phyloP scores from a whole-genome alignment of 495 filamentous ascomycete species.

The Penicillium parvum region DNA sequence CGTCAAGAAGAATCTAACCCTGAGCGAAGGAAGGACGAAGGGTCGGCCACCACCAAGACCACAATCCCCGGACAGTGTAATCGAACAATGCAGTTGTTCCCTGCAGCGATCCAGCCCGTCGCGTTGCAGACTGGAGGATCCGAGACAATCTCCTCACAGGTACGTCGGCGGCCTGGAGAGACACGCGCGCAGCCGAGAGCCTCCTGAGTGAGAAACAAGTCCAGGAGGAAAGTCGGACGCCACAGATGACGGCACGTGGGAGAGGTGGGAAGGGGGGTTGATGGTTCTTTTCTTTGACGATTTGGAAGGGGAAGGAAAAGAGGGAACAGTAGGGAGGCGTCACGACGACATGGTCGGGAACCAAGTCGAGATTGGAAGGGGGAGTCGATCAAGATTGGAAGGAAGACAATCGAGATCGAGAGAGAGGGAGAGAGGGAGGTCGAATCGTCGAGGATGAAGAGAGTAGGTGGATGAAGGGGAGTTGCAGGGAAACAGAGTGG shows the following conservation, averaged over 20 bases:
- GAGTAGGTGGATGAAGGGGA: constrained; percentile 6
- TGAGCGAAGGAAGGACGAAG: constrained; percentile 17
- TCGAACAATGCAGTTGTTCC: constrained; percentile 38
- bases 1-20: constrained; percentile 2
- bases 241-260: constrained; percentile 17
- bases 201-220: no score
- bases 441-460: no score
- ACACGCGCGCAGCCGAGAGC: constrained; percentile 8
- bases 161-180: no score
- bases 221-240: constrained; percentile 3
- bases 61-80: constrained; percentile 12
- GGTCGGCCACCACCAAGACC: no score
- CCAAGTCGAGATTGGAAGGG: background rate
- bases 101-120: constrained; percentile 28
- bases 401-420: constrained; percentile 7
- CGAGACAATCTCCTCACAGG: constrained; percentile 30
- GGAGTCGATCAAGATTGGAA: constrained; percentile 3
- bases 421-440: constrained; percentile 4
- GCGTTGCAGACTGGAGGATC: constrained; percentile 24
- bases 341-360: constrained; percentile 14
- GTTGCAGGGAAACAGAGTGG: background rate
- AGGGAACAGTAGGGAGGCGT: constrained; percentile 7
- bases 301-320: background rate
- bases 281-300: background rate
- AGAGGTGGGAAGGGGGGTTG: constrained; percentile 3